phyloP scores from a whole-genome alignment of 1,139 yeast species.

The Suhomyces bokatorum region DNA sequence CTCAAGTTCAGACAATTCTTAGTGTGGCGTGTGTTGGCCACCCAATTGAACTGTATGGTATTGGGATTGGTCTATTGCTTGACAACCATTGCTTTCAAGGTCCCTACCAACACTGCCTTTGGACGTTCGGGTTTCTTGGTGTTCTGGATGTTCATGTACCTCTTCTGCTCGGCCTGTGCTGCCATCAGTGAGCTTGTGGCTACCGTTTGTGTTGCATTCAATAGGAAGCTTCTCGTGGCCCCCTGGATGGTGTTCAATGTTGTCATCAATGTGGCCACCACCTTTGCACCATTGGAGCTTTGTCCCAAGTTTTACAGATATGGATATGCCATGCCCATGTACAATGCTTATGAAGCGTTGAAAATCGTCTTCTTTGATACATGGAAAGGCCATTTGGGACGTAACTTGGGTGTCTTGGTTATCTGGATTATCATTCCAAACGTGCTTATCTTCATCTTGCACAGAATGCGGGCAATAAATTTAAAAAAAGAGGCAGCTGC shows the following conservation, averaged over 20 bases:
- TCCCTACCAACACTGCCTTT: constrained; percentile 52
- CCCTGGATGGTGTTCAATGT: constrained; percentile 67
- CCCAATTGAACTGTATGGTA: constrained; percentile 50
- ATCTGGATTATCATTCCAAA: constrained; percentile 60
- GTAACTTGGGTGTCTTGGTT: constrained; percentile 55
- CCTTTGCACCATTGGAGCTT: constrained; percentile 60
- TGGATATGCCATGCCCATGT: constrained; percentile 68
- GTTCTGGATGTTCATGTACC: constrained; percentile 48
- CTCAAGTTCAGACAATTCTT: constrained; percentile 48
- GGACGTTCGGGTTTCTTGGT: constrained; percentile 62
- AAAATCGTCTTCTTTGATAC: constrained; percentile 59
- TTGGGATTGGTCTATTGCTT: constrained; percentile 56
- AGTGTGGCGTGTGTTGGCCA: constrained; percentile 48
- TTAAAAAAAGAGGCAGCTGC: constrained; percentile 3
- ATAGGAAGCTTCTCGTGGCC: constrained; percentile 49
- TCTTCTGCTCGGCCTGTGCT: constrained; percentile 57
- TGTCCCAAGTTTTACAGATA: constrained; percentile 55
- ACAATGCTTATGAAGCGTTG: constrained; percentile 55
- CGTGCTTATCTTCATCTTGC: constrained; percentile 10
- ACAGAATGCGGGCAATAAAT: neutral
- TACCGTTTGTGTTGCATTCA: constrained; percentile 35
- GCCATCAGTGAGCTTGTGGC: constrained; percentile 50
- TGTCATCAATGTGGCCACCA: constrained; percentile 58
- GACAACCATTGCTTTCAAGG: constrained; percentile 61
- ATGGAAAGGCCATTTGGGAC: constrained; percentile 56